Evolutionary conservation across 2,329 filamentous ascomycete genomes (phyloP), one percentile per base, ranked within the genome.

Genomic region (Talaromyces sp.): DNA sequence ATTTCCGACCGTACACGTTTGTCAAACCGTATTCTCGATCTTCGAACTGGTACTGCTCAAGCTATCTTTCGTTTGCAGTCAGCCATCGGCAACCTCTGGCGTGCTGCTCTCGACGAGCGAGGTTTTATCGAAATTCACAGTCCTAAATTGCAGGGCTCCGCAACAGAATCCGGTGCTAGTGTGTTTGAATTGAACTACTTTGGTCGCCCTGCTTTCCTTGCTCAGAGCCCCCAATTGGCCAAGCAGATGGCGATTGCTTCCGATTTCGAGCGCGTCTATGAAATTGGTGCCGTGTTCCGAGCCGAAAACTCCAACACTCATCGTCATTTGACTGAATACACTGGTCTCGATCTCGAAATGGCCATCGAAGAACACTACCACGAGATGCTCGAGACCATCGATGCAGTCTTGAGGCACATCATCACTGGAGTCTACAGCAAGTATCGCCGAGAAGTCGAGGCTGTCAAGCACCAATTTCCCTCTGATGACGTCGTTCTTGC

Each of bases 291-390:
- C 2, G 93, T 97, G 7, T 97, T 97, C 84, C 88, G 93, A 70
- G 93, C 93, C 0, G 93, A 97, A 76, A 96, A 97, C 81, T 96
- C 91, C 74, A 97, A 97, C 77, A 97, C 93, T 0, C 93, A 97
- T 73, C 89, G 93, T 43, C 93, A 97, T 76, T 83, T 97, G 83
- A 97, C 93, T 0, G 93, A 97, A 76, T 97, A 96, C 75, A 97
- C 93, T 4, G 93, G 93, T 63, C 83, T 97, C 35, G 93, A 97
- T 83, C 78, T 97, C 19, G 93, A 97, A 74, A 97, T 97, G 94
- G 86, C 89, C 3, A 92, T 97, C 68, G 89, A 93, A 59, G 87
- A 91, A 71, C 89, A 96, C 76, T 97, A 97, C 75, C 90, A 96
- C 72, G 93, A 97, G 78, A 90, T 93, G 60, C 85, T 97, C 37